These are phyloP conservation scores for Polytrichum formosum DNA, from an alignment of 225 moss, liverwort and hornwort species.

Conservation along the genomic window DNA sequence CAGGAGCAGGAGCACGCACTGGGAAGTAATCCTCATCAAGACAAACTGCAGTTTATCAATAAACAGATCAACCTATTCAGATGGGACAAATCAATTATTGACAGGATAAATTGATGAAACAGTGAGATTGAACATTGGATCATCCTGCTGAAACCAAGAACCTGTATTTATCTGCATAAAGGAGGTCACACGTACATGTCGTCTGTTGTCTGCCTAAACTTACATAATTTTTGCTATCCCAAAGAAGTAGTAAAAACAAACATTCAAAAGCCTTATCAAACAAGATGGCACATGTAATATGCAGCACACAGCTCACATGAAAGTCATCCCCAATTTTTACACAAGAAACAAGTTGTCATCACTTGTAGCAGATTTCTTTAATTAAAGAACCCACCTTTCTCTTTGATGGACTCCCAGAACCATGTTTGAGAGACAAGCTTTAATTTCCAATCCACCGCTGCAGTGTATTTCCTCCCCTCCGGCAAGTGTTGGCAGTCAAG, in stretches of 20 bases:
- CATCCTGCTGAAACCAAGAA: not conserved
- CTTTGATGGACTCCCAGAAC: slow-evolving; percentile 59
- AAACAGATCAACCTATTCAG: too few relatives aligned
- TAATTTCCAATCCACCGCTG: slow-evolving; percentile 42
- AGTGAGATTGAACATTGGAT: not conserved
- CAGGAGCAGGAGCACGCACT: slow-evolving; percentile 23
- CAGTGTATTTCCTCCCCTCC: slow-evolving; percentile 44
- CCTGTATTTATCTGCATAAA: too few relatives aligned
- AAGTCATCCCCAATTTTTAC: too few relatives aligned
- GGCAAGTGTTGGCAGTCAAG: slow-evolving; percentile 20
- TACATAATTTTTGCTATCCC: too few relatives aligned
- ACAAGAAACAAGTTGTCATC: not conserved
- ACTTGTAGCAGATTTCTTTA: not conserved
- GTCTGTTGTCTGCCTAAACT: too few relatives aligned
- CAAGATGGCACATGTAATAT: too few relatives aligned
- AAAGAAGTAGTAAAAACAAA: too few relatives aligned
- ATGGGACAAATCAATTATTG: too few relatives aligned
- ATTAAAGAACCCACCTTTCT: slow-evolving; percentile 10
- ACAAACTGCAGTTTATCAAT: slow-evolving; percentile 32
- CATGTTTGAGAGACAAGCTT: slow-evolving; percentile 49
- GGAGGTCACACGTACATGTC: too few relatives aligned
- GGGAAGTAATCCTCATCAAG: slow-evolving; percentile 66
- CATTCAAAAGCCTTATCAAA: too few relatives aligned
- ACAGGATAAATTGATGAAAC: too few relatives aligned
- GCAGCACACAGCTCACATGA: too few relatives aligned